Evolutionary conservation across 192 early-diverging fungal genomes (phyloP), one percentile per base, ranked within the genome.

Genomic region (Coemansia sp.): DNA sequence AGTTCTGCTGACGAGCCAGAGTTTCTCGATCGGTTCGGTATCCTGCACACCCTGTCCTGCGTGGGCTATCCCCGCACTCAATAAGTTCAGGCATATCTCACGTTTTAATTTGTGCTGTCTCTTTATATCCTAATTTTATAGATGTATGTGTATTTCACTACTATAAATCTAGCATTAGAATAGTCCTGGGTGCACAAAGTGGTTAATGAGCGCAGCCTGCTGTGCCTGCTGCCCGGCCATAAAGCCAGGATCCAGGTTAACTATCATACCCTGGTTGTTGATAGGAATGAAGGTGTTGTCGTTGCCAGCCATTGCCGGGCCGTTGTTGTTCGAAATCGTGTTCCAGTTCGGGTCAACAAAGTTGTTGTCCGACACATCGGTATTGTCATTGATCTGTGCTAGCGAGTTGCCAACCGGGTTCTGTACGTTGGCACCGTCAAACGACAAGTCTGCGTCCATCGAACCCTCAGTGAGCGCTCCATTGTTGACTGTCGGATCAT

Each of bases 221-320:
- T 67, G 68, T 2, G 65, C 72, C 14, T 67, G 65, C 65, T 71
- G 72, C 1, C 54, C 64, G 14, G 27, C 68, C 21, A 74, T 27
- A 43, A 74, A 74, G 10, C 62, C 52, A 2, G 72, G 65, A 19
- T 74, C 72, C 11, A 80, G 59, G 45, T 80, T 80, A 41, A 80
- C 72, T 41, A 80, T 73, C 77, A 80, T 80, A 54, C 77, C 78
- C 37, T 80, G 47, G 66, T 80, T 80, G 65, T 67, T 80, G 37
- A 80, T 74, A 0, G 72, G 72, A 4, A 75, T 67, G 23, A 80
- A 68, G 1, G 64, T 60, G 56, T 80, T 75, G 69, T 63, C 66
- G 51, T 80, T 68, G 22, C 78, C 78, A 15, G 78, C 78, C 19
- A 80, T 9, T 0, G 78, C 65, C 3, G 78, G 78, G 2, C 78